Percentiles rank a stretch among this genome's conserved stretches.
Evolutionary conservation across 108 stramenopile species (phyloP).

Genomic region (Conticribra guillardii): DNA sequence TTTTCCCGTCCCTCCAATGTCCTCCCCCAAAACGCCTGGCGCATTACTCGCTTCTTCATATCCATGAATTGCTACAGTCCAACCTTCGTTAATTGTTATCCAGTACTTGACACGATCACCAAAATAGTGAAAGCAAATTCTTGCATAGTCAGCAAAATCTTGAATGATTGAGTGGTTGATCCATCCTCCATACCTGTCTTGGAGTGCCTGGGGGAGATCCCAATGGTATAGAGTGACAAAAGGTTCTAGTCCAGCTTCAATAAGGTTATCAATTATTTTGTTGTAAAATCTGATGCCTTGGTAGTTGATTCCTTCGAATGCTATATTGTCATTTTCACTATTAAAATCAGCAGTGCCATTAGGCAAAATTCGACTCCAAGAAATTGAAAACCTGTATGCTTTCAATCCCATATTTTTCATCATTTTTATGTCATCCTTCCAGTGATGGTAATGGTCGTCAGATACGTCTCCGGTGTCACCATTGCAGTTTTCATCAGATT

Average conservation of each 20-base stretch:
- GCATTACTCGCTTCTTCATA: slow-evolving; percentile 89
- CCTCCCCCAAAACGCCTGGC: slow-evolving; percentile 62
- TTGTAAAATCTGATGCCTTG: slow-evolving; percentile 90
- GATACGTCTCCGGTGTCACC: slow-evolving; percentile 86
- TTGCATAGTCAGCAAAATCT: slow-evolving; percentile 89
- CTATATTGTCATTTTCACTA: slow-evolving; percentile 24
- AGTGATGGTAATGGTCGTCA: slow-evolving; percentile 90
- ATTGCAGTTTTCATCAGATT: slow-evolving; percentile 54
- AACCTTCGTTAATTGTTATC: slow-evolving; percentile 95
- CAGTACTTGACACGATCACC: slow-evolving; percentile 92
- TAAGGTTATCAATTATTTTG: slow-evolving; percentile 80
- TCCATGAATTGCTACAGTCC: slow-evolving; percentile 86
- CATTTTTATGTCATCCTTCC: slow-evolving; percentile 81
- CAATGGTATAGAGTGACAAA: slow-evolving; percentile 94
- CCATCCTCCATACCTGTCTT: slow-evolving; percentile 87
- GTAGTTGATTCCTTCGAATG: slow-evolving; percentile 56
- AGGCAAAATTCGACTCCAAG: slow-evolving; percentile 92
- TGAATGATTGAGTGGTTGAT: slow-evolving; percentile 53
- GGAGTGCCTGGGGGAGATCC: slow-evolving; percentile 91
- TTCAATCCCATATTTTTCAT: slow-evolving; percentile 82
- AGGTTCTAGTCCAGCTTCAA: slow-evolving; percentile 83
- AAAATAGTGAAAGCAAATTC: slow-evolving; percentile 85
- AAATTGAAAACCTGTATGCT: slow-evolving; percentile 92
- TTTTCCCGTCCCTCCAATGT: slow-evolving; percentile 39
- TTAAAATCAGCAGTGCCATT: slow-evolving; percentile 54